A percentile compares a stretch with the other conserved stretches of the same genome.
phyloP scores from a whole-genome alignment of 75 land plant species.

The Selaginella tamariscina region DNA sequence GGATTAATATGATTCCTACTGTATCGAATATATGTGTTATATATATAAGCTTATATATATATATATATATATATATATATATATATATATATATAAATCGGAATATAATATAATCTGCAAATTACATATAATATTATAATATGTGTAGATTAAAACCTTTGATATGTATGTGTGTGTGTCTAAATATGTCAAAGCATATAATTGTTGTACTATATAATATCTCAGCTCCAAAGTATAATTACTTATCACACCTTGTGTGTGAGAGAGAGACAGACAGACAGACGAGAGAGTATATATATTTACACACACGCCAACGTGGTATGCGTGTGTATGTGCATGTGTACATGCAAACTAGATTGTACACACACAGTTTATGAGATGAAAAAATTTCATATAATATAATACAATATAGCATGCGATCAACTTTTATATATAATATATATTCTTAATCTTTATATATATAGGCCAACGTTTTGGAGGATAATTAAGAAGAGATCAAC shows the following conservation, averaged over 20 bases:
- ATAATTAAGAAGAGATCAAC: slow-evolving; percentile 48
- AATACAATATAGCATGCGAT: not conserved
- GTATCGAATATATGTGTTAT: not conserved
- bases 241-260: no score
- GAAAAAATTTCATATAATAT: not conserved
- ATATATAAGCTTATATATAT: not conserved
- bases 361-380: not conserved
- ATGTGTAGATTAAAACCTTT: not conserved
- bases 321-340: not conserved
- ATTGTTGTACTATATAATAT: no score
- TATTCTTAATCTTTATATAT: not conserved
- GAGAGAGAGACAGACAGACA: no score
- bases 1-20: not conserved
- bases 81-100: no score
- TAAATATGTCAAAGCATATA: no score
- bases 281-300: no score
- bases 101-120: not conserved
- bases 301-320: not conserved
- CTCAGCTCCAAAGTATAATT: no score
- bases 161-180: no score
- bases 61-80: not conserved
- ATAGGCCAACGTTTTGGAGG: slow-evolving; percentile 48
- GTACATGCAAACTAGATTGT: not conserved
- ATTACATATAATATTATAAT: not conserved
- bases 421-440: not conserved